These are phyloP conservation scores for Myxozyma udenii DNA, from an alignment of 805 yeast genomes.

Conservation along the genomic window DNA sequence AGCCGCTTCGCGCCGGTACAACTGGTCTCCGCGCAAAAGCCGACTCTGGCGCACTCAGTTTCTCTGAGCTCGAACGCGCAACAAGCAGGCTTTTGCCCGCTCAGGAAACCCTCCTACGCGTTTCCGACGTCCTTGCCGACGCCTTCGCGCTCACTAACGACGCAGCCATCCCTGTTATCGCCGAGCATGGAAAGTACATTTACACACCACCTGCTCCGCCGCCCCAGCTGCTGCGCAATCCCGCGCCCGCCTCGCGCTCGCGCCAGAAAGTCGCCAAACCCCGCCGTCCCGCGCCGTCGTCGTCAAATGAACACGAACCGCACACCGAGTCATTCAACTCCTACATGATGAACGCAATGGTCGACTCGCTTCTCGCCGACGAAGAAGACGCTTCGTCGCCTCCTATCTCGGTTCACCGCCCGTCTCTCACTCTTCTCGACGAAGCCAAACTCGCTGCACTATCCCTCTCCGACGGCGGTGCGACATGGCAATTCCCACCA, in stretches of 20 bases:
- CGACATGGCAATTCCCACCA: too few relatives aligned
- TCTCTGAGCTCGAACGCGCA: conserved; percentile 11
- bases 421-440: not conserved
- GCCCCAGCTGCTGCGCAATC: too few relatives aligned
- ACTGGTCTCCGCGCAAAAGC: conserved; percentile 16
- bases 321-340: conserved; percentile 4
- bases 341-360: conserved; percentile 27
- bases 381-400: conserved; percentile 1
- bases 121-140: conserved; percentile 19
- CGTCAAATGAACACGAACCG: too few relatives aligned
- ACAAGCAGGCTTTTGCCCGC: conserved; percentile 19
- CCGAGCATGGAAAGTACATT: conserved; percentile 7
- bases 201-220: conserved; percentile 4
- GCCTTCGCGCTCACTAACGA: conserved; percentile 9
- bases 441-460: not conserved
- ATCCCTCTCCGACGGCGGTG: too few relatives aligned
- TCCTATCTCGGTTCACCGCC: not conserved
- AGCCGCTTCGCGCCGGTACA: conserved; percentile 12
- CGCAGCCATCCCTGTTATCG: conserved; percentile 16
- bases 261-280: not conserved
- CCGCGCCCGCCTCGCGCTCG: not conserved
- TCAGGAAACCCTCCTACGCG: conserved; percentile 15
- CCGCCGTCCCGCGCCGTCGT: too few relatives aligned
- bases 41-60: not conserved
- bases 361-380: conserved; percentile 23